These are phyloP conservation scores for Cyclotella atomus DNA, from an alignment of 108 stramenopile species.

Conservation along the genomic window DNA sequence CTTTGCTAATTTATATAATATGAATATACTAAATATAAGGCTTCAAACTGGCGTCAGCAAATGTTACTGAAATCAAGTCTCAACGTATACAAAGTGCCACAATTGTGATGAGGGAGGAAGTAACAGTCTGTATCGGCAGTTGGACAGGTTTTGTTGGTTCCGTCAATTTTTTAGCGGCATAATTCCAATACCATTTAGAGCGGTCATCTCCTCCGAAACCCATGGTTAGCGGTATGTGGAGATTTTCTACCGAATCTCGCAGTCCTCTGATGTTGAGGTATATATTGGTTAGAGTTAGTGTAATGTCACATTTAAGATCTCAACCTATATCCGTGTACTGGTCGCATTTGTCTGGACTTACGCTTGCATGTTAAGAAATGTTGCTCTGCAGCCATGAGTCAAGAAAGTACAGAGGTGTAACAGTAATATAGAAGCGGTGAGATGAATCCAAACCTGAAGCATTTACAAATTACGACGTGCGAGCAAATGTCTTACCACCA, in stretches of 20 bases:
- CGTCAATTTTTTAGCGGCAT: conserved; percentile 23
- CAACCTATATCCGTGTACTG: neutral
- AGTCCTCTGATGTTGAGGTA: too few relatives aligned
- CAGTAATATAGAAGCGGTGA: neutral
- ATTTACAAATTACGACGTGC: neutral
- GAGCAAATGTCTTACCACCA: conserved; percentile 23
- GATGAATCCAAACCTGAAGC: neutral
- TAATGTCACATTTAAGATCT: neutral
- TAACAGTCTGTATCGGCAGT: conserved; percentile 27
- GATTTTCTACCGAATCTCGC: conserved; percentile 10
- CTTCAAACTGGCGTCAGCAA: too few relatives aligned
- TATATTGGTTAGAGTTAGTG: neutral
- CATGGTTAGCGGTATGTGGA: conserved; percentile 11
- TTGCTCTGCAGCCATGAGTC: neutral
- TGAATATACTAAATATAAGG: too few relatives aligned
- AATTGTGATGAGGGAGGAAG: conserved; percentile 35
- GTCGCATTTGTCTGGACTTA: neutral
- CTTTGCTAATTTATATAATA: too few relatives aligned
- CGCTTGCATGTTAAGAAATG: neutral
- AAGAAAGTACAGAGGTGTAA: neutral
- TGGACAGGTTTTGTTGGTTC: conserved; percentile 4
- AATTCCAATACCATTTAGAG: conserved; percentile 12
- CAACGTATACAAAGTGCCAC: too few relatives aligned
- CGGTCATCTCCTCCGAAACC: neutral
- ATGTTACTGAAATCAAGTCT: too few relatives aligned